These are phyloP conservation scores for Pyrenula aspistea DNA, from an alignment of 495 filamentous ascomycete species.

Conservation along the genomic window DNA sequence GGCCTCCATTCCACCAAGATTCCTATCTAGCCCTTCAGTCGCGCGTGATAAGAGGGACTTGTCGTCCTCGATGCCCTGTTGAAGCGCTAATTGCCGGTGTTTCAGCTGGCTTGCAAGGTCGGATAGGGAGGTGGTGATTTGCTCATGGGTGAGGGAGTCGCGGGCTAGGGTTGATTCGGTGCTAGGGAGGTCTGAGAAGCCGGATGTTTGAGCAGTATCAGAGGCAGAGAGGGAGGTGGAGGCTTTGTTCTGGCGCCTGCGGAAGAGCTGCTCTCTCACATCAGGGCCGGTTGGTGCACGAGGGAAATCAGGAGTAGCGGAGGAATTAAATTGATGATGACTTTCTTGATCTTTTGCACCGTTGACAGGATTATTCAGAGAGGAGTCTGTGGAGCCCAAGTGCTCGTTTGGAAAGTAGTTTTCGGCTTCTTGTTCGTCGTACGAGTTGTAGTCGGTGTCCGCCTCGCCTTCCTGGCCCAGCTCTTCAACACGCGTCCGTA, in stretches of 20 bases:
- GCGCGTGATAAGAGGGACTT: constrained; percentile 57
- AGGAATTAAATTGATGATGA: too few relatives aligned
- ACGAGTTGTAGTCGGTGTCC: not conserved
- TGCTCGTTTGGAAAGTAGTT: not conserved
- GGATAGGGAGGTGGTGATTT: constrained; percentile 70
- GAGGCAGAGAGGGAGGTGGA: not conserved
- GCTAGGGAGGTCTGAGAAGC: constrained; percentile 19
- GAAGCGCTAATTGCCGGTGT: constrained; percentile 56
- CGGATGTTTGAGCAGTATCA: constrained; percentile 8
- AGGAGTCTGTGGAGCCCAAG: not conserved
- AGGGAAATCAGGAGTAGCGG: not conserved
- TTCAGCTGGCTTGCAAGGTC: constrained; percentile 69
- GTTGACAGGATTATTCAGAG: not conserved
- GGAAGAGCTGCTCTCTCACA: not conserved
- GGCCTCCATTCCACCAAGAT: constrained; percentile 57
- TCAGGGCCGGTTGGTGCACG: not conserved
- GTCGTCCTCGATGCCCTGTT: constrained; percentile 58
- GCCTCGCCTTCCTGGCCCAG: constrained; percentile 14
- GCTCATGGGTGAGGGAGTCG: constrained; percentile 70
- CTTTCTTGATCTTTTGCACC: too few relatives aligned
- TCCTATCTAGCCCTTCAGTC: constrained; percentile 62
- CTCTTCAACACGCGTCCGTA: constrained; percentile 48
- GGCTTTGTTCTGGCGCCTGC: not conserved
- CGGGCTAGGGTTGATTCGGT: constrained; percentile 60
- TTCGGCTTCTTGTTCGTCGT: not conserved